phyloP scores from a whole-genome alignment of 2,329 filamentous ascomycete genomes.

The Domatiomyces catenatus region DNA sequence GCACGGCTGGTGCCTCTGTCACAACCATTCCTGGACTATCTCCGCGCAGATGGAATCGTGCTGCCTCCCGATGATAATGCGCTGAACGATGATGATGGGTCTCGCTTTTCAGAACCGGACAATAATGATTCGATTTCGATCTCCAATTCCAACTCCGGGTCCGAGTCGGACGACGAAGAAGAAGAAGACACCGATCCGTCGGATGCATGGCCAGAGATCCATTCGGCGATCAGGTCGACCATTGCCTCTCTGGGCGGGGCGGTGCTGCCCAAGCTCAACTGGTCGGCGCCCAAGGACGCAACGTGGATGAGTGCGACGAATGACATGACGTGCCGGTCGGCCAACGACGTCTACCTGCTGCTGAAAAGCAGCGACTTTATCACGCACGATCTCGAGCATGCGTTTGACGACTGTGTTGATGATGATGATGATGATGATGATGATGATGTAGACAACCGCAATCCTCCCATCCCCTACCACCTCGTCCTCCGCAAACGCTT shows the following conservation, averaged over 20 bases:
- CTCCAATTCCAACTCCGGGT: slow-evolving; percentile 31
- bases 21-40: slow-evolving; percentile 62
- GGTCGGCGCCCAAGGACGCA: slow-evolving; percentile 92
- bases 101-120: slow-evolving; percentile 30
- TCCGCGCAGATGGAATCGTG: slow-evolving; percentile 83
- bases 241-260: slow-evolving; percentile 72
- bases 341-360: slow-evolving; percentile 85
- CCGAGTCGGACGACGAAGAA: slow-evolving; percentile 35
- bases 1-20: slow-evolving; percentile 70
- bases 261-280: slow-evolving; percentile 88
- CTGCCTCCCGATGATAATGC: slow-evolving; percentile 38
- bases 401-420: slow-evolving; percentile 59
- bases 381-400: slow-evolving; percentile 84
- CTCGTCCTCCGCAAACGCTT: slow-evolving; percentile 81
- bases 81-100: slow-evolving; percentile 27
- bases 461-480: slow-evolving; percentile 48
- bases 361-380: slow-evolving; percentile 91
- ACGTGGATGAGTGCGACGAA: slow-evolving; percentile 81
- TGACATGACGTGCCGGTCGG: slow-evolving; percentile 73
- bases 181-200: slow-evolving; percentile 44
- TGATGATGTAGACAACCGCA: no score
- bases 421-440: no score
- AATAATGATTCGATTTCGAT: slow-evolving; percentile 34
- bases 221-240: slow-evolving; percentile 57
- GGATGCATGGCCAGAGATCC: slow-evolving; percentile 50